Conservation (phyloP, 2,329 filamentous ascomycete species). For the Ophiostoma australiae region DNA sequence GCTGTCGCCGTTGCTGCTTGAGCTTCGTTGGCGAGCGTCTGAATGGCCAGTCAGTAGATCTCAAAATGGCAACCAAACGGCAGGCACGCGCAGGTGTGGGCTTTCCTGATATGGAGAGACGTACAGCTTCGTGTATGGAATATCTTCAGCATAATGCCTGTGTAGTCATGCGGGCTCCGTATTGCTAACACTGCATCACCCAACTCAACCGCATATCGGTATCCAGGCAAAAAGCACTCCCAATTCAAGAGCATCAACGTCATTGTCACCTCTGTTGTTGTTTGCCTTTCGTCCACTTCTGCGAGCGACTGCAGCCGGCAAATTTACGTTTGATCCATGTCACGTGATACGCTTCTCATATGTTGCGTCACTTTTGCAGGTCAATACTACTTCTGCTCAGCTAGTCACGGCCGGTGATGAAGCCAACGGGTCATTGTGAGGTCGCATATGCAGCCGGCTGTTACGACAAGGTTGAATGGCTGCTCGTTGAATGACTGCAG, state of each 20-base stretch:
- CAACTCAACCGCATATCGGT: no score
- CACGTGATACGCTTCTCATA: not conserved
- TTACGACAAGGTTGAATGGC: not conserved
- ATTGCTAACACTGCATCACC: no score
- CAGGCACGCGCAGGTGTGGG: not conserved
- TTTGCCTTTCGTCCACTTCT: not conserved
- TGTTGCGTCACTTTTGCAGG: constrained; percentile 1
- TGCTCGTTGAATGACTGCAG: not conserved
- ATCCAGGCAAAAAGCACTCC: no score
- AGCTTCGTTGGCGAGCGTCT: no score
- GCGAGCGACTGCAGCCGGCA: not conserved
- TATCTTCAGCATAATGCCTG: no score
- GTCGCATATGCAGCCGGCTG: not conserved
- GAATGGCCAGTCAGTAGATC: not conserved
- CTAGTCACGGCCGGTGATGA: not conserved
- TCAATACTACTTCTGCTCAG: not conserved
- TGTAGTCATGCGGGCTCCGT: not conserved
- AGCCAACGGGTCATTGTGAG: not conserved
- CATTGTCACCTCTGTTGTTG: not conserved
- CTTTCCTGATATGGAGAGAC: not conserved
- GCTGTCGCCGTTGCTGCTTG: no score
- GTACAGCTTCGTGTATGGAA: not conserved
- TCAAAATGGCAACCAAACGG: not conserved
- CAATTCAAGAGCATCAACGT: not conserved
- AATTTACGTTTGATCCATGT: not conserved